These are phyloP conservation scores for Auriscalpium orientale DNA, from an alignment of 768 basidiomycete species.

Conservation along the genomic window DNA sequence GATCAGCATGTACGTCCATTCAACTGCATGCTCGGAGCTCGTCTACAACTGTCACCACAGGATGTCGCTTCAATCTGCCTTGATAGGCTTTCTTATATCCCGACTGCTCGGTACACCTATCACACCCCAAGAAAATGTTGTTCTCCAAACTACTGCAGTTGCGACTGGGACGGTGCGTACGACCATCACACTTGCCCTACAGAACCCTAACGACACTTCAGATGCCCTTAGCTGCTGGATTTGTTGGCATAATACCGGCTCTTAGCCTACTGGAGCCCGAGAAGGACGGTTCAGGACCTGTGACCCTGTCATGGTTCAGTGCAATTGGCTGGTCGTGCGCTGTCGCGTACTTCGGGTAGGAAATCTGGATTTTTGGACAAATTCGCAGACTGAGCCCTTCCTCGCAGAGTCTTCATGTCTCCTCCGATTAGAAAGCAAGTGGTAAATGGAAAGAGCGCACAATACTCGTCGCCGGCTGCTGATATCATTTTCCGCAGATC, in stretches of 20 bases:
- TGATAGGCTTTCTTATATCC: constrained; percentile 86
- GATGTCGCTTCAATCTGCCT: constrained; percentile 94
- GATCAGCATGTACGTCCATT: constrained; percentile 65
- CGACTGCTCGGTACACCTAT: constrained; percentile 63
- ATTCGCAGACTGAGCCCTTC: constrained; percentile 5
- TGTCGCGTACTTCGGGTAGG: constrained; percentile 87
- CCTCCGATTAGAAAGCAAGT: constrained; percentile 94
- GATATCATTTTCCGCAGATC: constrained; percentile 41
- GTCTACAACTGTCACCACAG: constrained; percentile 28
- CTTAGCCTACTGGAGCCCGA: constrained; percentile 67
- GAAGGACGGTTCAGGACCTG: constrained; percentile 69
- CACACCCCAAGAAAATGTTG: constrained; percentile 88
- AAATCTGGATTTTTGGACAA: not conserved
- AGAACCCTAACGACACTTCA: constrained; percentile 11
- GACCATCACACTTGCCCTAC: not conserved
- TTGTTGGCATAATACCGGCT: constrained; percentile 92
- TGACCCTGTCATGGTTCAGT: constrained; percentile 65
- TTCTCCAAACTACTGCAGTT: constrained; percentile 91
- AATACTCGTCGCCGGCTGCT: not conserved
- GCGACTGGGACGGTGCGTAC: constrained; percentile 67
- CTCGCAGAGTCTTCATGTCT: constrained; percentile 80
- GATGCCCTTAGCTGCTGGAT: constrained; percentile 82
- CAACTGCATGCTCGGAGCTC: not conserved
- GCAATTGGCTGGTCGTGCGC: constrained; percentile 84
- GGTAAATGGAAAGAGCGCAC: constrained; percentile 35